Base-by-base conservation (phyloP, 495 filamentous ascomycete genomes). In the Viridothelium virens region DNA sequence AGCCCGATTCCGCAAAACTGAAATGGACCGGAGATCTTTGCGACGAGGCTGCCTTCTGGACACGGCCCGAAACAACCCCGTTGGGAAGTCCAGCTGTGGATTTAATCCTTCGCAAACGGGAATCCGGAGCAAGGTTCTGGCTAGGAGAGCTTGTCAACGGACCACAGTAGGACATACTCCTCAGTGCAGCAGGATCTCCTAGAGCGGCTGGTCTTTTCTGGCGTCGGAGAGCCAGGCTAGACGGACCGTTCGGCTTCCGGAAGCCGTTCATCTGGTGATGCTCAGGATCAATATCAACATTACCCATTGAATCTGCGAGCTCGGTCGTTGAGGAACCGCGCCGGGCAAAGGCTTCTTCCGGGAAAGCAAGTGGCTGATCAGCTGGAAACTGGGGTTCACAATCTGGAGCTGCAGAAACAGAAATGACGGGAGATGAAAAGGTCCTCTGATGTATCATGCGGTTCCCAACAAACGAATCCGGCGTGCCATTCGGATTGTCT, bases 21-120 rank as follows among this genome's bases (percentile, higher is more conserved):
- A 74, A 64, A 31, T 67, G 65, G 38, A 78, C 62, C 1, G 77
- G 77, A n/a, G 77, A 79, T 3, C 75, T 72, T 67, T 79, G 77
- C n/a, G 74, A 71, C 2, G 77, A 76, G 25, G 73, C 71, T 14
- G 69, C 65, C 69, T 79, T 78, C 56, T 74, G 72, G 31, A 78
- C 67, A 31, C 77, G 75, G 4, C 76, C 75, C 18, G 65, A 66
- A 14, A 69, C 50, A 59, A 69, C 67, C 16, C 68, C 71, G 48
- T 61, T 56, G 56, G 70, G 65, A n/a, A 68, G 44, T 0, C 63
- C 63, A 38, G 56, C 69, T 6, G 73, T 71, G 16, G 77, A 79
- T 61, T 72, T 62, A 63, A 79, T 78, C 56, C 77, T 74, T 9
- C 76, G 77, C 12, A 79, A 66, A 16, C 74, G 75, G 18, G 53